Conservation (phyloP, 345 rosid genomes). For the Carallia pectinifolia region DNA sequence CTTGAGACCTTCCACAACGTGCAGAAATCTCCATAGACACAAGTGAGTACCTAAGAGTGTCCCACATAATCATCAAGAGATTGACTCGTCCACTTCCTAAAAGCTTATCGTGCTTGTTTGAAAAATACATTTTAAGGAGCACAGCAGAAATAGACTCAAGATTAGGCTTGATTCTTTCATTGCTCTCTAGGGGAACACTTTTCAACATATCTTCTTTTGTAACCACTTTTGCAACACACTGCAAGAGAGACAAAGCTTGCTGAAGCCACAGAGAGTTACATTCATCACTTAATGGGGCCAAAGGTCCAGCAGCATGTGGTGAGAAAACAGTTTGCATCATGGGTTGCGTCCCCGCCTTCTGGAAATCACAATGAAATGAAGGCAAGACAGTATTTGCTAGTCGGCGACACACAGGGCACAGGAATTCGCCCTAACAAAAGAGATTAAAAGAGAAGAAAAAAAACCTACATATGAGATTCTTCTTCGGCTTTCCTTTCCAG, state of each 20-base stretch:
- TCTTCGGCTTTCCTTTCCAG: too few relatives aligned
- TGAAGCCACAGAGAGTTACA: constrained; percentile 42
- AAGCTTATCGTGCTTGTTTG: constrained; percentile 38
- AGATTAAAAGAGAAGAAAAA: not conserved
- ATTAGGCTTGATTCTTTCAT: constrained; percentile 39
- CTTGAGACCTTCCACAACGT: constrained; percentile 54
- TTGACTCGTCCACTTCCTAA: constrained; percentile 42
- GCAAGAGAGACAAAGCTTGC: constrained; percentile 61
- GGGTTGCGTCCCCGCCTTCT: constrained; percentile 49
- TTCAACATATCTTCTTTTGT: constrained; percentile 44
- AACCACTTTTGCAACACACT: constrained; percentile 55
- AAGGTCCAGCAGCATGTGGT: constrained; percentile 15
- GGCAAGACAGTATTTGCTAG: constrained; percentile 85
- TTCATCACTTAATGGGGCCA: constrained; percentile 27
- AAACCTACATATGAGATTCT: not conserved
- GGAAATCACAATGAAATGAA: constrained; percentile 46
- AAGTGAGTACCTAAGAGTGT: constrained; percentile 83
- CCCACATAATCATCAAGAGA: constrained; percentile 76
- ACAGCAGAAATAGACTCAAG: constrained; percentile 47
- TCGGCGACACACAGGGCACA: constrained; percentile 93
- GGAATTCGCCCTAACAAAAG: constrained; percentile 78
- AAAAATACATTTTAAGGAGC: constrained; percentile 59
- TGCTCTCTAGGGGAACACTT: constrained; percentile 41
- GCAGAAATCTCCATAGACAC: constrained; percentile 75
- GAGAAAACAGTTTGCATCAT: constrained; percentile 28